Percentiles rank a stretch among this genome's conserved stretches.
phyloP scores from a whole-genome alignment of 2,329 filamentous ascomycete species.

The Trichoderma sp. region DNA sequence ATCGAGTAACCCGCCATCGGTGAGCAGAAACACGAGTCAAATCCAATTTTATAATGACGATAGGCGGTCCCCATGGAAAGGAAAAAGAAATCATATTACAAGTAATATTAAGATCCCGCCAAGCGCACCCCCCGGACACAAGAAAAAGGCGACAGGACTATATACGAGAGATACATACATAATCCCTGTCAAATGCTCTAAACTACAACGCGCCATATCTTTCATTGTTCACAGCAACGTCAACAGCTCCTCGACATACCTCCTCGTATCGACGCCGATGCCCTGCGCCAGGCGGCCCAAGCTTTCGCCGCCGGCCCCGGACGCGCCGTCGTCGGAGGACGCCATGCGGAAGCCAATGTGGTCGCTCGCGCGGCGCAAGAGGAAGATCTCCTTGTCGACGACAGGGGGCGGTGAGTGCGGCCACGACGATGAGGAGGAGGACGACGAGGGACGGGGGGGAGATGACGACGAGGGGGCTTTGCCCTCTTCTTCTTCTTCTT shows the following conservation, averaged over 20 bases:
- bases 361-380: slow-evolving; percentile 63
- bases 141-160: too few species aligned
- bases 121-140: not conserved
- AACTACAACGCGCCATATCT: slow-evolving; percentile 3
- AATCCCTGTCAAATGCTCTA: not conserved
- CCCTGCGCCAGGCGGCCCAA: slow-evolving; percentile 67
- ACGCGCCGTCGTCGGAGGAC: slow-evolving; percentile 41
- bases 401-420: slow-evolving; percentile 6
- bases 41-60: not conserved
- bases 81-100: not conserved
- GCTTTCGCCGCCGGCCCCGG: slow-evolving; percentile 56
- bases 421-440: not conserved
- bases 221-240: slow-evolving; percentile 50
- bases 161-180: too few species aligned
- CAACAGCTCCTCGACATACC: slow-evolving; percentile 73
- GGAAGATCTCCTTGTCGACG: slow-evolving; percentile 61
- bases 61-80: not conserved
- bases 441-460: not conserved
- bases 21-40: too few species aligned
- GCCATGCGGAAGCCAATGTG: slow-evolving; percentile 47
- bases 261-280: slow-evolving; percentile 74
- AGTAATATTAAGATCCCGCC: not conserved
- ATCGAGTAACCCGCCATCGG: too few species aligned
- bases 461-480: not conserved
- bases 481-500: not conserved